Conservation (phyloP, 73 alveolate genomes). For the Uronychia setigera region DNA sequence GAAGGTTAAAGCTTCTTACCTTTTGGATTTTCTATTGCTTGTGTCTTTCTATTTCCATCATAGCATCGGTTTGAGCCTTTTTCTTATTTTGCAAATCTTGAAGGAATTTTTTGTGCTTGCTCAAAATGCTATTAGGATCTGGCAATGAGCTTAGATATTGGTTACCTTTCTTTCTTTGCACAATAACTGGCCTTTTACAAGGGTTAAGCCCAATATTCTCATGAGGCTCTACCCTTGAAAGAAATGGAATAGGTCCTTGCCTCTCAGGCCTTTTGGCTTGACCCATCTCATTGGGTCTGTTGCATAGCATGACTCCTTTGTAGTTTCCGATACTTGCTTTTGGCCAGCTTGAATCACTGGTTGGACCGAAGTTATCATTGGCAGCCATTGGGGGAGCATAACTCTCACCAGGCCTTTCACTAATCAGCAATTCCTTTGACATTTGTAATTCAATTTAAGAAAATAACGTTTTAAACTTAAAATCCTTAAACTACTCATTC, state of each 20-base stretch:
- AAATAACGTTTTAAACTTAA: too few species aligned
- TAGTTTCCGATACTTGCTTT: slow-evolving; percentile 81
- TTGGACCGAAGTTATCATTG: not conserved
- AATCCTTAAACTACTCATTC: too few species aligned
- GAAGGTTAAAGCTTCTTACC: not conserved
- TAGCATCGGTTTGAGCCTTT: slow-evolving; percentile 55
- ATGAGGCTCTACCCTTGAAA: slow-evolving; percentile 79
- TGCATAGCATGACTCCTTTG: slow-evolving; percentile 96
- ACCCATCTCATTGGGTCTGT: slow-evolving; percentile 84
- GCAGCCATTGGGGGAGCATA: not conserved
- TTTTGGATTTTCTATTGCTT: slow-evolving; percentile 62
- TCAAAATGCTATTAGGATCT: slow-evolving; percentile 54
- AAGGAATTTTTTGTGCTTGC: slow-evolving; percentile 67
- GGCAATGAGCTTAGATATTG: slow-evolving; percentile 15
- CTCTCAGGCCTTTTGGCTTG: slow-evolving; percentile 68
- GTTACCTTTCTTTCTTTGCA: slow-evolving; percentile 50
- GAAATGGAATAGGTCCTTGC: slow-evolving; percentile 67
- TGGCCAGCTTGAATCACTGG: slow-evolving; percentile 10
- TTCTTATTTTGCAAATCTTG: slow-evolving; percentile 75
- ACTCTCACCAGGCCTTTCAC: too few species aligned
- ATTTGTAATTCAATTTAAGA: too few species aligned
- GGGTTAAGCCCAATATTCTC: slow-evolving; percentile 86
- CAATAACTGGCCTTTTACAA: slow-evolving; percentile 49
- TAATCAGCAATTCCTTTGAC: too few species aligned
- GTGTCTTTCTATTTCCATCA: slow-evolving; percentile 50